Base-by-base conservation (phyloP, 75 land plant species). In the Pinus albicaulis region DNA sequence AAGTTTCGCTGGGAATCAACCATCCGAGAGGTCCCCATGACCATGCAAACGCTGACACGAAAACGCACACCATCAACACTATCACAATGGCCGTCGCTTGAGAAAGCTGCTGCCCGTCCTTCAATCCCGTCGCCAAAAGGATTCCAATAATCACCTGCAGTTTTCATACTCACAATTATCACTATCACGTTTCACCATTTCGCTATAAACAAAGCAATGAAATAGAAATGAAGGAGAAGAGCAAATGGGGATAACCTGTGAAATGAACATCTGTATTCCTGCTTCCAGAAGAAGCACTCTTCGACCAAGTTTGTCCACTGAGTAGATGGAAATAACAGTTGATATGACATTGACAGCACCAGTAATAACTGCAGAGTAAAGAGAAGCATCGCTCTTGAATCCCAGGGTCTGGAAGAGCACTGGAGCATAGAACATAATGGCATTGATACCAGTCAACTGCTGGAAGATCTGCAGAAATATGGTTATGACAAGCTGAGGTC, bases 11-110 rank as follows among this genome's bases (percentile, higher is more conserved):
- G 41, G 96, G 94, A 13, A 93, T 86, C 15, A 91, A 66, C 94
- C 96, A 93, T 3, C 94, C 96, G 0, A 93, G 76, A 16, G 93
- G 93, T 3, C 96, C 96, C 93, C 96, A 91, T 3, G 96, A 93
- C 93, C 91, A 91, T 0, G 91, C 94, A 71, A 91, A 93, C 44
- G 85, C 56, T 2, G 88, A 74, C 12, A 89, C 86, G 22, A 79
- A 93, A 15, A 26, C 34, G 57, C 66, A 76, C 44, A 76, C 57
- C 57, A 70, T 52, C 78, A 76, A 44, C 22, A 76, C 61, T 24
- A 66, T 7, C 56, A 76, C 78, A 55, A 26, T 56, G 20, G 71
- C 78, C n/a, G 74, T 63, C 4, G 28, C 19, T 0, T 48, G 53
- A 10, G 26, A 20, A 10, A 88, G 52, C 11, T 71, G 56, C 16